Base-by-base conservation (phyloP, 2,329 filamentous ascomycete genomes). In the Epichloe sp. region DNA sequence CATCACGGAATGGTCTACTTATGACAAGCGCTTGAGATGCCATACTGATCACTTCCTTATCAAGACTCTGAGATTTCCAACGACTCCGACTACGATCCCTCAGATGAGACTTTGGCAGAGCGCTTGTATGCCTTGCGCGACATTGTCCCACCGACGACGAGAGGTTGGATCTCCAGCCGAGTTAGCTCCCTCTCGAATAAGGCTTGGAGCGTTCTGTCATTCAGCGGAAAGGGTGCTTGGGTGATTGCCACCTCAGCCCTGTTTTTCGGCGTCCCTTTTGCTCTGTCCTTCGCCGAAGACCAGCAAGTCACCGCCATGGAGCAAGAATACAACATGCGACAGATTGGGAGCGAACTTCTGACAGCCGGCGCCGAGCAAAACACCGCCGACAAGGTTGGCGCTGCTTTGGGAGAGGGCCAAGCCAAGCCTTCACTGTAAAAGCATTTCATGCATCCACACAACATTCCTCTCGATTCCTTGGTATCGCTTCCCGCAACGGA, bases 281-380 rank as follows among this genome's bases (percentile, higher is more conserved):
- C 89, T 53, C 76, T 98, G 59, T 91, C 89, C 53, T 91, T 89
- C 66, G 83, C 86, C 57, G 93, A 98, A 76, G 93, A 98, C 76
- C 89, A 96, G 77, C 88, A 95, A 75, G 82, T 95, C 67, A 77
- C 91, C 58, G 91, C 95, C 75, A 94, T 96, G 88, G 93, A 98
- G 81, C 83, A 89, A 70, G 91, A 96, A 75, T 89, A 90, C 80
- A 83, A 86, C 69, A 93, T 95, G 88, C 86, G 93, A 69, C 88
- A 95, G 79, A 81, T 86, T 63, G 88, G 88, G 56, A 84, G 86
- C 65, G 88, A 95, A 65, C 66, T 81, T 38, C 62, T 82, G 54
- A 79, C 76, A 12, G 74, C 71, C 12, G 74, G 72, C 37, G 60
- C 63, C 4, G 68, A 66, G 48, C 62, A 62, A 49, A 68, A 63